phyloP scores from a whole-genome alignment of 176 grass and related monocot genomes.

The Oryza coarctata region DNA sequence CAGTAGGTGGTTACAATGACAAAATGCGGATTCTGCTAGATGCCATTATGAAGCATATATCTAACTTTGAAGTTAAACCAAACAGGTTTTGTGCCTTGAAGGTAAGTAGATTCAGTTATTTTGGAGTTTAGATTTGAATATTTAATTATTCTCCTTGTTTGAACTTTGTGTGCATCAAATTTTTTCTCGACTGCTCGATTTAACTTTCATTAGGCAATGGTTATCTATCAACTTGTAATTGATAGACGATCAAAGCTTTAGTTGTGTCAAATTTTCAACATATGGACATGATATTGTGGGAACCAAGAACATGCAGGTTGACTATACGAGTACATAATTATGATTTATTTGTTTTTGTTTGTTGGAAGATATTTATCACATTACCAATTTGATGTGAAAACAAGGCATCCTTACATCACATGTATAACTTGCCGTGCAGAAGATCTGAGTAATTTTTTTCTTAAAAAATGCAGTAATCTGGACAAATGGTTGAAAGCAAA shows the following conservation, averaged over 20 bases:
- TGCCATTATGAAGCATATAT: slow-evolving; percentile 73
- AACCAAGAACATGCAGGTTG: not conserved
- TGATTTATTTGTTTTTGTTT: slow-evolving; percentile 8
- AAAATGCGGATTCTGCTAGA: slow-evolving; percentile 86
- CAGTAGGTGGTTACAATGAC: slow-evolving; percentile 80
- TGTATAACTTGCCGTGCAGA: not conserved
- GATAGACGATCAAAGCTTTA: slow-evolving; percentile 7
- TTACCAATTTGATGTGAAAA: slow-evolving; percentile 3
- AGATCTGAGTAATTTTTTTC: not conserved
- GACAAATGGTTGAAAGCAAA: not conserved
- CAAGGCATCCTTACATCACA: not conserved
- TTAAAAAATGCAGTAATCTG: not conserved
- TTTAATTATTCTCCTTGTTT: not conserved
- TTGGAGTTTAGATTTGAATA: slow-evolving; percentile 5
- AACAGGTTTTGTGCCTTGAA: slow-evolving; percentile 87
- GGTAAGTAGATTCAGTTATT: slow-evolving; percentile 46
- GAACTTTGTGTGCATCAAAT: slow-evolving; percentile 5
- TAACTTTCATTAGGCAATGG: not conserved
- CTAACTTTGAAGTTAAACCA: slow-evolving; percentile 84
- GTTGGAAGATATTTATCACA: not conserved
- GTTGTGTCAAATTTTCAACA: slow-evolving; percentile 15
- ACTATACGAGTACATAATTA: not conserved
- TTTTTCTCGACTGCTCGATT: not conserved
- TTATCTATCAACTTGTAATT: not conserved
- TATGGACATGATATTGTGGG: slow-evolving; percentile 23